Percentiles rank a stretch among this genome's conserved stretches.
Evolutionary conservation across 495 filamentous ascomycete species (phyloP).

Genomic region (Articulospora tetracladia): DNA sequence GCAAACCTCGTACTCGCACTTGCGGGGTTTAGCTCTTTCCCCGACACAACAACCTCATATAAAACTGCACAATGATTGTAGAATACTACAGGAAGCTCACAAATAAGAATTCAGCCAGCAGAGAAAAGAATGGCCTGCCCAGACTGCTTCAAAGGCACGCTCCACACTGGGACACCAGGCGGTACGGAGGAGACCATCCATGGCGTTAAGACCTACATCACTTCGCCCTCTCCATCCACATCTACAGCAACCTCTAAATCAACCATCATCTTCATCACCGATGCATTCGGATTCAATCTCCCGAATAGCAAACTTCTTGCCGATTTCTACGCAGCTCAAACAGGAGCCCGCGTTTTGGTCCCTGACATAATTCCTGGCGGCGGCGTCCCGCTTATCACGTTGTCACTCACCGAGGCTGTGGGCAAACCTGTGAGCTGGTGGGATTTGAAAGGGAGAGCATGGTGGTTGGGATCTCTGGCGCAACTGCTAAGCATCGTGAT

Average conservation of each 20-base stretch:
- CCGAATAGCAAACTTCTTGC: not conserved
- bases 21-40: not conserved
- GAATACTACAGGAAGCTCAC: too few relatives aligned
- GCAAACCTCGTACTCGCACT: not conserved
- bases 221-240: not conserved
- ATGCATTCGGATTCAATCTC: slow-evolving; percentile 9
- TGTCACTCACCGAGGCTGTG: not conserved
- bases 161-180: not conserved
- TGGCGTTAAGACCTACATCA: not conserved
- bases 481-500: not conserved
- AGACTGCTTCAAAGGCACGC: slow-evolving; percentile 3
- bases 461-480: not conserved
- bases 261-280: slow-evolving; percentile 4
- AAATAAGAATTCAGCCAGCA: not conserved
- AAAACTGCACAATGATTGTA: not conserved
- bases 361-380: slow-evolving; percentile 5
- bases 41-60: not conserved
- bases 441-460: not conserved
- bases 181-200: not conserved
- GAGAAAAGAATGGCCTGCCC: slow-evolving; percentile 2
- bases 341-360: not conserved
- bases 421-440: not conserved
- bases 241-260: not conserved
- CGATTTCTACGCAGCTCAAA: not conserved
- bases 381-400: not conserved